Evolutionary conservation across 768 basidiomycete species (phyloP).

Genomic region (Glaciozyma martinii): DNA sequence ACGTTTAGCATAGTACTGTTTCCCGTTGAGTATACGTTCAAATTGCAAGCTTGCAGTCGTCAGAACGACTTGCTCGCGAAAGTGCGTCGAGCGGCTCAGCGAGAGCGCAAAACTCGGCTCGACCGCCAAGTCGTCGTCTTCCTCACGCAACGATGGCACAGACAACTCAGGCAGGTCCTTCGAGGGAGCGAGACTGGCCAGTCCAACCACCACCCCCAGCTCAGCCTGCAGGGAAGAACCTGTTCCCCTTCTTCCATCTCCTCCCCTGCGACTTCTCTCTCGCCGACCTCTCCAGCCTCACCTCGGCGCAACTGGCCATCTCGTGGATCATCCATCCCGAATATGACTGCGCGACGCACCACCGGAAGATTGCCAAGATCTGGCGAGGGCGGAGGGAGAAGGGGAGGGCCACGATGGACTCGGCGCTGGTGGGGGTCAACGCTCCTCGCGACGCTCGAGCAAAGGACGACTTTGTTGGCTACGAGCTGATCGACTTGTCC

Average conservation of each 20-base stretch:
- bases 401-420: neutral
- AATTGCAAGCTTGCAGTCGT: no score
- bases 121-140: no score
- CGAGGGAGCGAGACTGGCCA: no score
- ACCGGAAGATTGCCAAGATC: neutral
- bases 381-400: neutral
- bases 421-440: neutral
- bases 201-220: no score
- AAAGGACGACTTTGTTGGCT: neutral
- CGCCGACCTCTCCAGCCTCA: neutral
- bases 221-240: neutral
- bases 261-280: neutral
- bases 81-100: no score
- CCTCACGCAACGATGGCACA: no score
- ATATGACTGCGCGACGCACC: neutral
- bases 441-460: neutral
- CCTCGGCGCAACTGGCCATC: neutral
- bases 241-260: slow-evolving; percentile 1
- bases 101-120: no score
- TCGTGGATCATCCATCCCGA: neutral
- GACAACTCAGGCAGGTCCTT: no score
- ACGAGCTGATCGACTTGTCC: neutral
- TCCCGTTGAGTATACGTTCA: no score
- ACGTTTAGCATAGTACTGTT: no score
- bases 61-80: no score